phyloP scores from a whole-genome alignment of 345 rosid genomes.

The Physaria fendleri region DNA sequence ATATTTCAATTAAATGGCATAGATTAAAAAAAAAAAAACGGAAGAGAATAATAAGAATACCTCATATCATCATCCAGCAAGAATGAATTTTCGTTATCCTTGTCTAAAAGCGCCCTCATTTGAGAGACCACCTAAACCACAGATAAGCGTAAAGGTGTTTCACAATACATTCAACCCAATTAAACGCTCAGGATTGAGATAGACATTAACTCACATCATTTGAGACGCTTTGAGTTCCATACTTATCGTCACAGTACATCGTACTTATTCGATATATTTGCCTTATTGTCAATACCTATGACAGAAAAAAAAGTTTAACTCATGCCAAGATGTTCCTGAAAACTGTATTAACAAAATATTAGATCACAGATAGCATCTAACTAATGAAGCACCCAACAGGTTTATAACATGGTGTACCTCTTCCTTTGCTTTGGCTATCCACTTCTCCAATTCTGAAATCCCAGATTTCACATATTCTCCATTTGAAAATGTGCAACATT shows the following conservation, averaged over 20 bases:
- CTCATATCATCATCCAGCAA: constrained; percentile 93
- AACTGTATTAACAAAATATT: constrained; percentile 42
- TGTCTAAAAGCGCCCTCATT: constrained; percentile 77
- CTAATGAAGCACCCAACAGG: constrained; percentile 11
- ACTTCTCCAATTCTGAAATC: constrained; percentile 91
- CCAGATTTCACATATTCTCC: constrained; percentile 98
- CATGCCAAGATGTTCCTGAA: constrained; percentile 99
- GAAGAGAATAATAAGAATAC: constrained; percentile 36
- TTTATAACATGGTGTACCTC: constrained; percentile 49
- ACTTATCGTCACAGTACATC: constrained; percentile 99
- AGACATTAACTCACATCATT: constrained; percentile 55
- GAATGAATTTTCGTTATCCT: constrained; percentile 83
- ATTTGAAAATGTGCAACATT: constrained; percentile 96
- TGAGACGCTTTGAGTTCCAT: constrained; percentile 95
- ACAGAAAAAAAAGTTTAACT: constrained; percentile 46
- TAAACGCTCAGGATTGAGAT: neutral
- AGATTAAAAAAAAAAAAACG: neutral
- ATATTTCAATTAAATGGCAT: neutral
- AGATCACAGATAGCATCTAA: constrained; percentile 20
- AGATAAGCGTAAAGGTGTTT: constrained; percentile 11
- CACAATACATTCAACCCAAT: neutral
- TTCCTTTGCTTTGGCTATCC: constrained; percentile 72
- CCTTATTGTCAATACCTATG: constrained; percentile 78
- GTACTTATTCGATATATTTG: constrained; percentile 98
- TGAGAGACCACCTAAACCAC: constrained; percentile 69